Percentiles rank a stretch among this genome's conserved stretches.
Conservation (phyloP, 192 early-diverging fungal species). For the Linnemannia hyalina region DNA sequence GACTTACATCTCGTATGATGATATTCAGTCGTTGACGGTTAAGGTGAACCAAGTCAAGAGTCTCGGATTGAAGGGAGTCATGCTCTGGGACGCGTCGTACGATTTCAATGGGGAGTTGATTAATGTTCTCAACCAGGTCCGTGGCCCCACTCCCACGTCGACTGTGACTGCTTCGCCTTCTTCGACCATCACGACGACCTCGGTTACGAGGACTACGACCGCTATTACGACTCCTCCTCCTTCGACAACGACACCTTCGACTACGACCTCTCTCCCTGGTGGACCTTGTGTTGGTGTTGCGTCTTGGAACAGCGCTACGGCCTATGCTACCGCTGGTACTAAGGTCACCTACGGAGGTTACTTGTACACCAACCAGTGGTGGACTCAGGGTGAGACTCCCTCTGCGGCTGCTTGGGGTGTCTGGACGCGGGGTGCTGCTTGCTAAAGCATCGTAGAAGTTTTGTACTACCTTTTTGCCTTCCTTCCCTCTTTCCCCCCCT, state of each 20-base stretch:
- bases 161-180: slow-evolving; percentile 36
- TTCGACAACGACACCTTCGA: neutral
- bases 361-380: slow-evolving; percentile 50
- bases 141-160: slow-evolving; percentile 10
- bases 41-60: slow-evolving; percentile 71
- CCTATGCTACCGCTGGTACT: slow-evolving; percentile 23
- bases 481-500: neutral
- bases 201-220: neutral
- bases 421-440: slow-evolving; percentile 35
- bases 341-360: slow-evolving; percentile 49
- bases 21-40: slow-evolving; percentile 67
- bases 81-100: slow-evolving; percentile 67
- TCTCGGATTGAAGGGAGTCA: slow-evolving; percentile 71
- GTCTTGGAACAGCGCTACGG: slow-evolving; percentile 33
- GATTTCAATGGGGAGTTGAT: slow-evolving; percentile 47
- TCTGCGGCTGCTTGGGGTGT: slow-evolving; percentile 19
- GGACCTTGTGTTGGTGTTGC: slow-evolving; percentile 37
- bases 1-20: slow-evolving; percentile 82
- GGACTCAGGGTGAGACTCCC: slow-evolving; percentile 42
- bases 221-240: neutral
- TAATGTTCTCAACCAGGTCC: slow-evolving; percentile 31
- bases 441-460: slow-evolving; percentile 1
- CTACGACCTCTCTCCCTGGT: neutral
- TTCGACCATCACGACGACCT: neutral
- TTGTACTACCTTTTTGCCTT: neutral